Base-by-base conservation (phyloP, 805 yeast species). In the Ogataea saltuana region DNA sequence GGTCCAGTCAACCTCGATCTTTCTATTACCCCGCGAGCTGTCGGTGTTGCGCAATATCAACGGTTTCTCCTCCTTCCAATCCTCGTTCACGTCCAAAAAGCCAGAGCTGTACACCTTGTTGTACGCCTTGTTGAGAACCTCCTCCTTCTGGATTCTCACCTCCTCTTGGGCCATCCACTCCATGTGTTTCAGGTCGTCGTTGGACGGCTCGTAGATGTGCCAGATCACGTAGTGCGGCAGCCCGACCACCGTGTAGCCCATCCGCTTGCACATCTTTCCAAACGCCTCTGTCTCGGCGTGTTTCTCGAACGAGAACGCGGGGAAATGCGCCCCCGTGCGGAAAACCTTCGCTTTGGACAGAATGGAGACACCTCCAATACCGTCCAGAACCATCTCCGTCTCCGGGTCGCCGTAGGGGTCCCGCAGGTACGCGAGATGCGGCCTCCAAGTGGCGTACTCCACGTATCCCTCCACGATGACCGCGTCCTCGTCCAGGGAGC, bases 241-340 rank as follows among this genome's bases (percentile, higher is more conserved):
- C 0, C 98, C 98, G 48, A 83, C 75, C 18, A 91, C 97, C 18
- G 82, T 73, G 62, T 77, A 87, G 4, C 91, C 90, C 96, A 91
- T 88, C 49, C 83, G 72, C 53, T 87, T 83, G 54, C 88, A 80
- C 72, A 91, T 74, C 60, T 87, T 89, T 33, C 96, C 99, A 65
- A 93, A 91, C 0, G 96, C 98, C 67, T 93, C 98, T 2, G 98
- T 91, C 63, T 91, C 99, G 3, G 98, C 99, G 63, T 93, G 98
- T 56, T 88, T 88, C 65, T 88, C 86, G 66, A 88, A 91, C 27
- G 97, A 87, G 61, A 91, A 91, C 1, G 97, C 98, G 8, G 99
- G 98, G 75, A 90, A 91, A 68, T 88, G 95, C 2, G 95, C 83
- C 10, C 99, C 99, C 19, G 76, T 69, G 51, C 88, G 74, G 71